A percentile compares a stretch with the other conserved stretches of the same genome.
Conservation (phyloP, 2,329 filamentous ascomycete species). For the Metarhizium guizhouense region DNA sequence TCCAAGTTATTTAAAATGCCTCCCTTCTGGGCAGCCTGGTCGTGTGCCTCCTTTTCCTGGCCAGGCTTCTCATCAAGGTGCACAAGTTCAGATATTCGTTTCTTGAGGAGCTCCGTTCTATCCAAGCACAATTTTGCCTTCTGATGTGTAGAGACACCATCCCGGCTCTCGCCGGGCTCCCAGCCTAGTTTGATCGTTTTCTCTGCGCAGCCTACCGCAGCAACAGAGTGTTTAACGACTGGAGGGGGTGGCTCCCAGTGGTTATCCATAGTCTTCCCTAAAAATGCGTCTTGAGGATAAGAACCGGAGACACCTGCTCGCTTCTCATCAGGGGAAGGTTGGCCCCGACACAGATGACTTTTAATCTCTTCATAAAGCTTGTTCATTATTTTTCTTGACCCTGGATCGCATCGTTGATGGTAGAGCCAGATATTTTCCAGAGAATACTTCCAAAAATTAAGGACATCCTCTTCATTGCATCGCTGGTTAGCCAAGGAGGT, state of each 20-base stretch:
- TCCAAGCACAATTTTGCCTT: background rate
- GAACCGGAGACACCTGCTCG: background rate
- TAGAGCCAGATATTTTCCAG: background rate
- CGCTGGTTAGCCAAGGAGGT: background rate
- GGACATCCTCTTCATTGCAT: background rate
- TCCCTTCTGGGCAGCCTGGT: background rate
- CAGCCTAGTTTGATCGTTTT: background rate
- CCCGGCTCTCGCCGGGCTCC: background rate
- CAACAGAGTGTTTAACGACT: background rate
- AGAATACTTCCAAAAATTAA: background rate
- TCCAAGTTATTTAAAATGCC: no score
- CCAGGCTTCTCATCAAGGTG: background rate
- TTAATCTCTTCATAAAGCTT: background rate
- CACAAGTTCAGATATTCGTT: background rate
- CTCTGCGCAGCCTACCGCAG: background rate
- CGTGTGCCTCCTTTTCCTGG: background rate
- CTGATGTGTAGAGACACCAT: background rate
- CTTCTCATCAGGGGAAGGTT: background rate
- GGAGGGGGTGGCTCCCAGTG: background rate
- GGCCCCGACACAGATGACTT: background rate
- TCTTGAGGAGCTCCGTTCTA: background rate
- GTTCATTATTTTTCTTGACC: background rate
- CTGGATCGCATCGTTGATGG: background rate
- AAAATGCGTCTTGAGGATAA: background rate
- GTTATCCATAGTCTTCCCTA: background rate